A percentile compares a stretch with the other conserved stretches of the same genome.
Evolutionary conservation across 106 monocot species (phyloP).

Genomic region (Acorus gramineus): DNA sequence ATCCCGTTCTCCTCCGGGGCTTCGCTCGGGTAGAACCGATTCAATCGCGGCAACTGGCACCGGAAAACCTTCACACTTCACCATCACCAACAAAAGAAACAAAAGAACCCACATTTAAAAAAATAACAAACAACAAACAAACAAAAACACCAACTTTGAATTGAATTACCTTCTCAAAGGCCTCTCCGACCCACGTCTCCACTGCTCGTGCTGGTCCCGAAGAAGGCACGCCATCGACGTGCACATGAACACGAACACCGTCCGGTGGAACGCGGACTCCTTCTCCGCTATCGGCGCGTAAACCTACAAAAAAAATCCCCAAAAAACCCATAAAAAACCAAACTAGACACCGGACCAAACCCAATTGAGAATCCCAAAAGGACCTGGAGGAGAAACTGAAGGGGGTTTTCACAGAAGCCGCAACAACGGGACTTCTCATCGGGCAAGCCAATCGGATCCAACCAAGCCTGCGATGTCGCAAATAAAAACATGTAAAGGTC

Average conservation of each 20-base stretch:
- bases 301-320: conserved; percentile 24
- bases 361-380: neutral
- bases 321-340: neutral
- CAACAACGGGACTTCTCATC: conserved; percentile 37
- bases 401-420: conserved; percentile 70
- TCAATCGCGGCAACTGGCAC: conserved; percentile 61
- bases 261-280: conserved; percentile 68
- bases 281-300: conserved; percentile 73
- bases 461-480: conserved; percentile 52
- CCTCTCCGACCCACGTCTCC: conserved; percentile 39
- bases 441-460: conserved; percentile 69
- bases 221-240: conserved; percentile 78
- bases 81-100: neutral
- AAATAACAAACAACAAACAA: neutral
- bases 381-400: conserved; percentile 90
- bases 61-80: conserved; percentile 88
- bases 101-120: neutral
- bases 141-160: too few relatives aligned
- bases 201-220: conserved; percentile 85
- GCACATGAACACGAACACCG: conserved; percentile 84
- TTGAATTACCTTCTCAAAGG: conserved; percentile 50
- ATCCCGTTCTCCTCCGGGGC: conserved; percentile 47
- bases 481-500: conserved; percentile 1
- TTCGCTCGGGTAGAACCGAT: conserved; percentile 67
- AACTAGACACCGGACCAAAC: neutral